Conservation (phyloP, 2,329 filamentous ascomycete genomes). For the Immersiporthe knoxdaviesiana region DNA sequence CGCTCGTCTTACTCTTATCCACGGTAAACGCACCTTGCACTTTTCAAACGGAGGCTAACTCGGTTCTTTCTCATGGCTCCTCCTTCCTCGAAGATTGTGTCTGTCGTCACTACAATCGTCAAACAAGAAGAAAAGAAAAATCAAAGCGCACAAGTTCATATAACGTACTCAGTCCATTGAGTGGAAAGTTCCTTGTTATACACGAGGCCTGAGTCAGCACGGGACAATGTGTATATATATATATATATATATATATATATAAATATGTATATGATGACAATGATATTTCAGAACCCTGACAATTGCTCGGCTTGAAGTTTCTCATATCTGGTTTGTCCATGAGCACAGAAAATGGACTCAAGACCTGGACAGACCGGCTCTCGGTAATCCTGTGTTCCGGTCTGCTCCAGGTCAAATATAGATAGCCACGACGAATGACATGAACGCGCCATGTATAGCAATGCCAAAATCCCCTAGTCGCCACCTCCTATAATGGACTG, state of each 20-base stretch:
- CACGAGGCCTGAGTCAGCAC: not conserved
- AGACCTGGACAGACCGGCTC: too few relatives aligned
- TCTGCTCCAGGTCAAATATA: too few relatives aligned
- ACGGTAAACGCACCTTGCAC: slow-evolving; percentile 30
- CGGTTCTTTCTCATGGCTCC: slow-evolving; percentile 21
- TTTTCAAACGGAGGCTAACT: slow-evolving; percentile 31
- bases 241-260: too few relatives aligned
- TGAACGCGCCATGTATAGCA: too few relatives aligned
- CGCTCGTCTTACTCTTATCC: slow-evolving; percentile 3
- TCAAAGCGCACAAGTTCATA: slow-evolving; percentile 21
- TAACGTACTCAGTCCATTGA: slow-evolving; percentile 11
- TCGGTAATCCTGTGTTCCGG: too few relatives aligned
- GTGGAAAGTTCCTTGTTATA: not conserved
- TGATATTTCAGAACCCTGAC: not conserved
- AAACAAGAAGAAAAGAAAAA: not conserved
- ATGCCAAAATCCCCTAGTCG: too few relatives aligned
- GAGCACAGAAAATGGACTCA: too few relatives aligned
- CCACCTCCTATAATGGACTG: too few relatives aligned
- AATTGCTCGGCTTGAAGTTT: not conserved
- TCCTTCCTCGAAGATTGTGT: slow-evolving; percentile 14
- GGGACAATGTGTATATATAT: slow-evolving; percentile 5
- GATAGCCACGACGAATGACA: too few relatives aligned
- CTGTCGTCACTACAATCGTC: slow-evolving; percentile 5
- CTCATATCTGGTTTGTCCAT: too few relatives aligned
- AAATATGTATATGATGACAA: not conserved